Conservation (phyloP, 2,329 filamentous ascomycete species). For the Colletotrichum sp. region DNA sequence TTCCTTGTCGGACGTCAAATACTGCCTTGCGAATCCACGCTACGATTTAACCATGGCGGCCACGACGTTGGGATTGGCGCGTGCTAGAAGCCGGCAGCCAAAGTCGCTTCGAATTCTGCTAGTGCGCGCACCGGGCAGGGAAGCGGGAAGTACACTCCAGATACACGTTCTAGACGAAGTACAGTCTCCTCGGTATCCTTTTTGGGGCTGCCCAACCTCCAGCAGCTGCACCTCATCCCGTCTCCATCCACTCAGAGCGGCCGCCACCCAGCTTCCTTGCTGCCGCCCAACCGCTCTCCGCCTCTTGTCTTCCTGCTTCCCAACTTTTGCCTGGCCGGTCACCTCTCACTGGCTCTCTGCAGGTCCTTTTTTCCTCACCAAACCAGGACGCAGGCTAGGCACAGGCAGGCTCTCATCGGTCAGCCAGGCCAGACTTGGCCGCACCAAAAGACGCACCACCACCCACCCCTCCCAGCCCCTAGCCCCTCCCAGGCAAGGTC, state of each 20-base stretch:
- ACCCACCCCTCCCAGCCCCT: neutral
- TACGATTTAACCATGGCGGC: neutral
- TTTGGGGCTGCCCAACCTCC: slow-evolving; percentile 19
- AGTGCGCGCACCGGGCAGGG: neutral
- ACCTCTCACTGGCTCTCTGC: neutral
- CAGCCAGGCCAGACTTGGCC: slow-evolving; percentile 5
- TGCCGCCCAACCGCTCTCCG: slow-evolving; percentile 14
- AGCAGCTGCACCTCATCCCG: slow-evolving; percentile 13
- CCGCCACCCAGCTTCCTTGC: slow-evolving; percentile 18
- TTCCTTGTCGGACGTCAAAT: neutral
- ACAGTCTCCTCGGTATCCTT: slow-evolving; percentile 1
- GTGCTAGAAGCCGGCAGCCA: neutral
- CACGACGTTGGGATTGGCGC: neutral
- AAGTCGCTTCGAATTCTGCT: neutral
- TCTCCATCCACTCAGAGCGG: slow-evolving; percentile 15
- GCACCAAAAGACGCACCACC: neutral
- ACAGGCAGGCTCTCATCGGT: neutral
- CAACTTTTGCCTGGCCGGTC: neutral
- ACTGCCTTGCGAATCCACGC: neutral
- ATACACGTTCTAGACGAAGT: neutral
- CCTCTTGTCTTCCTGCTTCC: neutral
- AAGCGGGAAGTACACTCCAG: neutral
- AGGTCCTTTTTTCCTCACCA: neutral
- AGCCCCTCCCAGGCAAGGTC: neutral
- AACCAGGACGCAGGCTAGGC: neutral